Percentiles rank a stretch among this genome's conserved stretches.
Conservation (phyloP, 306 rosid genomes). For the Vigna mungo region DNA sequence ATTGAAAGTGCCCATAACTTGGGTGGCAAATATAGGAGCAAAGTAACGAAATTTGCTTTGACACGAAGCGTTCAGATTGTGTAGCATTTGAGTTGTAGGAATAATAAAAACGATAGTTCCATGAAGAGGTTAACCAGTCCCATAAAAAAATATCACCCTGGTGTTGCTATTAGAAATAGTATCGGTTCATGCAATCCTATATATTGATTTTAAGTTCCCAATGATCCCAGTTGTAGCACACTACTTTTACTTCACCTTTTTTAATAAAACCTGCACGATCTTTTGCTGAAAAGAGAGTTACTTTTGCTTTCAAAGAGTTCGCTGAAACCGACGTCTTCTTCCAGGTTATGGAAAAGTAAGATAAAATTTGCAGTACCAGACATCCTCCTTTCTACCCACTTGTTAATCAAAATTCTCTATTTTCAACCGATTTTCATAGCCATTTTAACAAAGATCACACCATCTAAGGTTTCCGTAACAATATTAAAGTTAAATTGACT, state of each 20-base stretch:
- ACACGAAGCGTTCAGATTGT: background rate
- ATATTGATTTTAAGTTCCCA: background rate
- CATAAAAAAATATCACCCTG: background rate
- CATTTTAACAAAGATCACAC: background rate
- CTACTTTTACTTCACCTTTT: slow-evolving; percentile 17
- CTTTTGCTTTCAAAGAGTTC: background rate
- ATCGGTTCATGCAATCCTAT: background rate
- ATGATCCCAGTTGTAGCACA: background rate
- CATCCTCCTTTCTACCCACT: background rate
- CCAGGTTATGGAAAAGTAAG: slow-evolving; percentile 2
- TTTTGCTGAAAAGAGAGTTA: slow-evolving; percentile 6
- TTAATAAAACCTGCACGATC: background rate
- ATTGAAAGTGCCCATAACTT: background rate
- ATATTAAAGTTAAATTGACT: background rate
- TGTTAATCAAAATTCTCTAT: slow-evolving; percentile 11
- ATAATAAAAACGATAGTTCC: background rate
- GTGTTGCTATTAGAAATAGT: background rate
- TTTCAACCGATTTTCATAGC: background rate
- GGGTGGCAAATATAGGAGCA: background rate
- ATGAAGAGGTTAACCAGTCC: background rate
- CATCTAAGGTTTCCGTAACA: background rate
- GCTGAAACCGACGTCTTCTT: background rate
- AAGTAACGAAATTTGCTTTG: background rate
- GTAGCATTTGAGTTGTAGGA: background rate
- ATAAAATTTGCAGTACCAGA: background rate